Evolutionary conservation across 805 yeast genomes (phyloP).

Genomic region (Kuraishia piskuri): DNA sequence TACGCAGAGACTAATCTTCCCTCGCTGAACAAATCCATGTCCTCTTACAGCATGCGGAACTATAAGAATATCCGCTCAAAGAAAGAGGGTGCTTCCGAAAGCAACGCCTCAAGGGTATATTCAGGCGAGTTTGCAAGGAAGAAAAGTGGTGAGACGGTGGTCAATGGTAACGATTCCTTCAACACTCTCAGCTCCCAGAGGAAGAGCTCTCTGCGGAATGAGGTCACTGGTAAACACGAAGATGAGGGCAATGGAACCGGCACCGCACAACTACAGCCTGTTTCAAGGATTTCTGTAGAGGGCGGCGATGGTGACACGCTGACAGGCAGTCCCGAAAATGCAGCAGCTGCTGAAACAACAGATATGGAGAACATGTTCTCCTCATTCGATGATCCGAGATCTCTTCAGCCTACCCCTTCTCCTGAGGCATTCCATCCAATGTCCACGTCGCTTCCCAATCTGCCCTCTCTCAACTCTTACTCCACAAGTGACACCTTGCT

Average conservation of each 20-base stretch:
- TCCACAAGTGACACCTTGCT: background rate
- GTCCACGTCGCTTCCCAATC: background rate
- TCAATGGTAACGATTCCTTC: no score
- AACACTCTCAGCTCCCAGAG: conserved; percentile 1
- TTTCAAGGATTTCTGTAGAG: background rate
- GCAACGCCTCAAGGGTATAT: background rate
- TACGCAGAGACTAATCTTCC: conserved; percentile 30
- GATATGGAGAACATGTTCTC: background rate
- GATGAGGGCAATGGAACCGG: no score
- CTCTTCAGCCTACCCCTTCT: background rate
- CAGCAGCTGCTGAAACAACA: background rate
- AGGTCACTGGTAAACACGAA: no score
- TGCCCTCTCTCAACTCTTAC: background rate
- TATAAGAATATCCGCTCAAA: background rate
- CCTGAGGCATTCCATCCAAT: background rate
- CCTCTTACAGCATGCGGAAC: conserved; percentile 6
- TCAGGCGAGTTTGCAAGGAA: background rate
- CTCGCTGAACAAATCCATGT: conserved; percentile 17
- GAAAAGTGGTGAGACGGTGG: background rate
- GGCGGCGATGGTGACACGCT: background rate
- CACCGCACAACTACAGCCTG: no score
- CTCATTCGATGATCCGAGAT: background rate
- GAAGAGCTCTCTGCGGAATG: background rate
- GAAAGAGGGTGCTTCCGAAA: background rate
- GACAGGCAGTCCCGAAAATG: background rate